Base-by-base conservation (phyloP, 345 rosid genomes). In the Eucalyptus regnans region DNA sequence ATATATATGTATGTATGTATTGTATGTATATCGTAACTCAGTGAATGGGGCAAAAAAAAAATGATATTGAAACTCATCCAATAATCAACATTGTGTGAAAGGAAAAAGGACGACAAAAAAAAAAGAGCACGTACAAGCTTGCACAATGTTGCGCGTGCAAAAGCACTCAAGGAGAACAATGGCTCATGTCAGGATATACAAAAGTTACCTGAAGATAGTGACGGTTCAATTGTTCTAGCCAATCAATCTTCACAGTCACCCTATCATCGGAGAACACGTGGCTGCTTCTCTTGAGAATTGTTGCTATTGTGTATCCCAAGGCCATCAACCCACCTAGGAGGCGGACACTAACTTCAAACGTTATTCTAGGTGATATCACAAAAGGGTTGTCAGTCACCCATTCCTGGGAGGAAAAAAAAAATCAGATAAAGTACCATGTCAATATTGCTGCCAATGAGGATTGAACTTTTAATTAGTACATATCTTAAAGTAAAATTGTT, bases 321-420 rank as follows among this genome's bases (percentile, higher is more conserved):
- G 99, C 98, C 99, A 98, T 98, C 86, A 98, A 94, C 89, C 99
- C 99, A 91, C 99, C 99, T 86, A 98, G 99, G 89, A 98, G 98
- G 86, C 99, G 98, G 86, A 98, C 99, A 58, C 97, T 95, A 79
- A 97, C 99, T 96, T 96, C 99, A 93, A 98, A 98, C 27, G 98
- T 97, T 90, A 98, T 98, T 92, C 99, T 95, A 85, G 99, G 99
- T 56, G 99, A 98, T 92, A 98, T 98, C 60, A 98, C 98, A 93
- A 98, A 98, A 60, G 99, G 99, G 90, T n/a, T 90, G 93, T 98
- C 99, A 4, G 96, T 96, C 92, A 96, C 98, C 98, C 96, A 95
- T 93, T 98, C 99, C 99, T 98, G 93, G 58, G 9, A 52, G 25
- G 23, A 89, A 91, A 91, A 48, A 90, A 89, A 49, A 23, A 56